These are phyloP conservation scores for Lipomyces japonicus DNA, from an alignment of 805 yeast genomes.

Conservation along the genomic window DNA sequence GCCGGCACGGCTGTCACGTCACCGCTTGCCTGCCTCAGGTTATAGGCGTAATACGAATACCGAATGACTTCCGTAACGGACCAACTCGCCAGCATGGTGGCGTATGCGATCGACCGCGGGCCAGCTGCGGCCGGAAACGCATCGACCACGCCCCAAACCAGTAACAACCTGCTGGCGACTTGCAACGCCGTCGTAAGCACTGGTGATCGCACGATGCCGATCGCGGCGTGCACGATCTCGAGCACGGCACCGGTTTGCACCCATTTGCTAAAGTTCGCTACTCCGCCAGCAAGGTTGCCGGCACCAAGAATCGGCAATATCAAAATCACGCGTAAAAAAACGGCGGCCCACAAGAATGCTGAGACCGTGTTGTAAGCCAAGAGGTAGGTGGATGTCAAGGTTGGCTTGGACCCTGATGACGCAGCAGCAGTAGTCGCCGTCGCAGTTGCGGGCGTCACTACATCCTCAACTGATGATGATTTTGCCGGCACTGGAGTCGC, in stretches of 20 bases:
- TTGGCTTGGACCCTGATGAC: neutral
- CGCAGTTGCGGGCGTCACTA: too few species aligned
- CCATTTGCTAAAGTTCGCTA: conserved; percentile 54
- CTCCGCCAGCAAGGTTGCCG: conserved; percentile 58
- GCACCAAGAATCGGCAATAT: conserved; percentile 52
- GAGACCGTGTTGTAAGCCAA: conserved; percentile 52
- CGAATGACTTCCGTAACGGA: conserved; percentile 89
- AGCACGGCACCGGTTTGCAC: conserved; percentile 77
- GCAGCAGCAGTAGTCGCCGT: too few species aligned
- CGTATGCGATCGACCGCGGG: conserved; percentile 53
- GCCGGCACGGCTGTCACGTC: conserved; percentile 62
- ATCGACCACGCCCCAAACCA: conserved; percentile 78
- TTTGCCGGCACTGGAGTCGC: too few species aligned
- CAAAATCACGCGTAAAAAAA: conserved; percentile 45
- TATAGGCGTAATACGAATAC: conserved; percentile 80
- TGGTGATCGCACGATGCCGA: conserved; percentile 71
- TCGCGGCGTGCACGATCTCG: conserved; percentile 72
- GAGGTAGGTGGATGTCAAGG: conserved; percentile 34
- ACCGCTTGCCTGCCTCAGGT: conserved; percentile 48
- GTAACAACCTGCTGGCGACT: conserved; percentile 75
- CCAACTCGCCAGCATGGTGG: conserved; percentile 78
- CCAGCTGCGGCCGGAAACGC: conserved; percentile 64
- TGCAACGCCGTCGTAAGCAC: conserved; percentile 79
- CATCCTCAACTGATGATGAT: too few species aligned
- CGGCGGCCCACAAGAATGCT: conserved; percentile 52